phyloP scores from a whole-genome alignment of 257 asterid genomes.

The Anisodus acutangulus region DNA sequence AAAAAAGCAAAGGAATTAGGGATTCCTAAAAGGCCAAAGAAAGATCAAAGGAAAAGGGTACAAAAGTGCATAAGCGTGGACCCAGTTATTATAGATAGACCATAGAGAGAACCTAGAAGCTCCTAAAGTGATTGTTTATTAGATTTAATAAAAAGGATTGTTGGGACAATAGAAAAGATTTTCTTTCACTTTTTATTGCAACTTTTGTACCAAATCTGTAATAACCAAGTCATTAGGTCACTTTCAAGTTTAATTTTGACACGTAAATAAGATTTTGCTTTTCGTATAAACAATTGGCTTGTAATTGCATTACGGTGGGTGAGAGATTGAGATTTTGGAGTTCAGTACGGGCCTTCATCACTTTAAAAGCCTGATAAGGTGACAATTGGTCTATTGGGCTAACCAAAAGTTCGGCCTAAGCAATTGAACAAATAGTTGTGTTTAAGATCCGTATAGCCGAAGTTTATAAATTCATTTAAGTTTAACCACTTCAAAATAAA shows the following conservation, averaged over 20 bases:
- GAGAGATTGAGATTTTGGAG: background rate
- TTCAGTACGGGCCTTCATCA: background rate
- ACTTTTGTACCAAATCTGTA: background rate
- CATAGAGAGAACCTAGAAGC: conserved; percentile 24
- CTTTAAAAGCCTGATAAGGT: too few relatives aligned
- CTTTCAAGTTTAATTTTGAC: background rate
- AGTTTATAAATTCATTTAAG: too few relatives aligned
- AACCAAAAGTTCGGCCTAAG: too few relatives aligned
- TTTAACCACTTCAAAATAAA: too few relatives aligned
- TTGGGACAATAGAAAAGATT: conserved; percentile 30
- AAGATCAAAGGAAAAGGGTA: conserved; percentile 2
- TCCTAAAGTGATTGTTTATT: conserved; percentile 19
- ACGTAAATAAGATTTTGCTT: conserved; percentile 32
- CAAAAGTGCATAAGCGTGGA: conserved; percentile 15
- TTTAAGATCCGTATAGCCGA: too few relatives aligned
- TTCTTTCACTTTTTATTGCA: conserved; percentile 10
- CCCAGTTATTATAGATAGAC: conserved; percentile 24
- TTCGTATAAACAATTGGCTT: background rate
- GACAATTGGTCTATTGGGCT: too few relatives aligned
- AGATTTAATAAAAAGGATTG: conserved; percentile 17
- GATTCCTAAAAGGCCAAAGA: conserved; percentile 25
- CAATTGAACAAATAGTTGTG: too few relatives aligned
- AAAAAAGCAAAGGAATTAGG: background rate
- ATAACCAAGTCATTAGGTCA: background rate
- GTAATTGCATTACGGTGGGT: background rate